A percentile compares a stretch with the other conserved stretches of the same genome.
Conservation (phyloP, 2,329 filamentous ascomycete species). For the Scorias spongiosa region DNA sequence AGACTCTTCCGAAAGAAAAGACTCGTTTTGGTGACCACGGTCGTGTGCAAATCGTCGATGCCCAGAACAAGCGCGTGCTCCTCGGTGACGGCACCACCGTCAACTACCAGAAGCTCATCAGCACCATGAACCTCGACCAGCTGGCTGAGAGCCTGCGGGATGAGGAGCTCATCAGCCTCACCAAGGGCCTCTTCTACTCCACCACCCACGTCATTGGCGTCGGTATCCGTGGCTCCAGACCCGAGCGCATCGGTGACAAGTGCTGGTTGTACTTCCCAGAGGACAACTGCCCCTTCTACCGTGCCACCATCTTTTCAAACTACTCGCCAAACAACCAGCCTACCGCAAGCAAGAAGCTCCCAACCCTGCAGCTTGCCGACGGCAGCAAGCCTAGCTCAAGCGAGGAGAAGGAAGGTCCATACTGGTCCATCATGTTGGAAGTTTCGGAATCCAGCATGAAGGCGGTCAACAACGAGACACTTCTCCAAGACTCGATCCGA, state of each 20-base stretch:
- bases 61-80: constrained; percentile 66
- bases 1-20: constrained; percentile 85
- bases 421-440: constrained; percentile 99
- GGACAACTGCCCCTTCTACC: constrained; percentile 97
- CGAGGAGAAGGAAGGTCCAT: constrained; percentile 71
- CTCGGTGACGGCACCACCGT: constrained; percentile 76
- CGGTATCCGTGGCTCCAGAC: constrained; percentile 78
- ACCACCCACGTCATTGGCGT: constrained; percentile 96
- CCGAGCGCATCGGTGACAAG: constrained; percentile 96
- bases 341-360: constrained; percentile 62
- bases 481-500: constrained; percentile 84
- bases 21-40: constrained; percentile 76
- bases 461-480: constrained; percentile 71
- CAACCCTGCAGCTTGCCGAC: constrained; percentile 71
- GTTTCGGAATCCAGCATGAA: constrained; percentile 94
- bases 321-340: constrained; percentile 99
- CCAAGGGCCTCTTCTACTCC: constrained; percentile 91
- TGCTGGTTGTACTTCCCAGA: constrained; percentile 99
- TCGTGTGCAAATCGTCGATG: constrained; percentile 74
- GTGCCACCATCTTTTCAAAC: constrained; percentile 99
- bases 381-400: constrained; percentile 63
- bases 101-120: constrained; percentile 82
- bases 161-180: constrained; percentile 64
- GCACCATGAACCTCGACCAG: constrained; percentile 89
- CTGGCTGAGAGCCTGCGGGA: constrained; percentile 79